A percentile compares a stretch with the other conserved stretches of the same genome.
Evolutionary conservation across 805 yeast genomes (phyloP).

Genomic region (Lachancea sp.): DNA sequence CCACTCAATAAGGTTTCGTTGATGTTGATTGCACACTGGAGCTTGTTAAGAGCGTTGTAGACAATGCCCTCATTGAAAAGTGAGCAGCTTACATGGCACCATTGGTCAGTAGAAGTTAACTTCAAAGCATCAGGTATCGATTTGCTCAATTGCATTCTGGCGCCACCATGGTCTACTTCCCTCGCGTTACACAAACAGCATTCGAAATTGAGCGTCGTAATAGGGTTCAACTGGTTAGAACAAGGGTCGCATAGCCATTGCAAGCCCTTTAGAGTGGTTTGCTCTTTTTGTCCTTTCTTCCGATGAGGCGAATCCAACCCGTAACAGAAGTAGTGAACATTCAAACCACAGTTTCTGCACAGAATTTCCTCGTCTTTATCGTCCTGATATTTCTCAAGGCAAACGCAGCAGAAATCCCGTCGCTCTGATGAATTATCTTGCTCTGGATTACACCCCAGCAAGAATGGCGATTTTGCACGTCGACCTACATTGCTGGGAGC

Average conservation of each 20-base stretch:
- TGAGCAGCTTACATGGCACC: conserved; percentile 79
- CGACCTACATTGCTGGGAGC: conserved; percentile 6
- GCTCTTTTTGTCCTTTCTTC: conserved; percentile 4
- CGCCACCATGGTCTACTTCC: conserved; percentile 43
- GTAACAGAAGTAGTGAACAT: conserved; percentile 65
- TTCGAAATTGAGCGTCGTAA: conserved; percentile 47
- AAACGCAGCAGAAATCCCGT: conserved; percentile 49
- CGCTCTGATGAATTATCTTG: neutral
- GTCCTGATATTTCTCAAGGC: conserved; percentile 34
- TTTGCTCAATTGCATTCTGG: conserved; percentile 36
- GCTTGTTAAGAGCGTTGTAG: conserved; percentile 36
- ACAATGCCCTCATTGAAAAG: conserved; percentile 43
- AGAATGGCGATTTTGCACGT: conserved; percentile 3
- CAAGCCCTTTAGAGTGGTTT: neutral
- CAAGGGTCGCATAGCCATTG: conserved; percentile 82
- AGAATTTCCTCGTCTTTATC: conserved; percentile 30
- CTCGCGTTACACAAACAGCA: conserved; percentile 62
- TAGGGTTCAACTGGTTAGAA: conserved; percentile 59
- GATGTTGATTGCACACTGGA: conserved; percentile 46
- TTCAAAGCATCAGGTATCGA: conserved; percentile 60
- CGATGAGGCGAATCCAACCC: conserved; percentile 34
- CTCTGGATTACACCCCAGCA: neutral
- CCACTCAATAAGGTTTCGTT: conserved; percentile 31
- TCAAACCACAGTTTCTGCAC: conserved; percentile 62
- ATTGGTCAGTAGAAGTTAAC: conserved; percentile 56